Conservation (phyloP, 1,284 basidiomycete species). For the Austroboletus rostrupii region DNA sequence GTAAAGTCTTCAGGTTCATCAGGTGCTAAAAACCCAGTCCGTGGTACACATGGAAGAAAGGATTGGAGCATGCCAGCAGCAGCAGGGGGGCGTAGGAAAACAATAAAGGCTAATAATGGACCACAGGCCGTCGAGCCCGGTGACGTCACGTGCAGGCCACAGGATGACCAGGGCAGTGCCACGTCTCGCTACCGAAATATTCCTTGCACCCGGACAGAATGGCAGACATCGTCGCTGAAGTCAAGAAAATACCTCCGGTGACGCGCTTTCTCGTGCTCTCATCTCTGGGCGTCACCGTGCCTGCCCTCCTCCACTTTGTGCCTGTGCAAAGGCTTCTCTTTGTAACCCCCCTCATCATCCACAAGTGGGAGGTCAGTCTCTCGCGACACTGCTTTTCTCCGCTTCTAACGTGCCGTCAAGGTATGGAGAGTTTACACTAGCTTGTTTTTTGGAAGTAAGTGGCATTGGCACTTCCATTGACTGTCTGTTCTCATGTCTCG, state of each 20-base stretch:
- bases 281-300: constrained; percentile 58
- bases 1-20: constrained; percentile 16
- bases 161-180: no score
- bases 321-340: constrained; percentile 58
- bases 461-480: background rate
- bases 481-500: background rate
- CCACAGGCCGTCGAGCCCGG: background rate
- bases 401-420: constrained; percentile 34
- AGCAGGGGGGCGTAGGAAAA: background rate
- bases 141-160: constrained; percentile 11
- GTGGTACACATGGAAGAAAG: constrained; percentile 10
- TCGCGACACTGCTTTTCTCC: constrained; percentile 1
- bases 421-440: constrained; percentile 76
- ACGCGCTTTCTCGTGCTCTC: constrained; percentile 71
- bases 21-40: background rate
- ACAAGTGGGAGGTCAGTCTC: constrained; percentile 49
- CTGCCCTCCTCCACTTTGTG: constrained; percentile 57
- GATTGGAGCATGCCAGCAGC: background rate
- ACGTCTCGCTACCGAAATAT: background rate
- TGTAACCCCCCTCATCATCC: constrained; percentile 43
- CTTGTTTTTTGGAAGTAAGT: constrained; percentile 74
- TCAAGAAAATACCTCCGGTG: constrained; percentile 82
- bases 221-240: constrained; percentile 47
- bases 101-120: background rate
- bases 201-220: constrained; percentile 9